Percentiles rank a stretch among this genome's conserved stretches.
Conservation (phyloP, 23 red algal genomes). For the Gracilaria gracilis region DNA sequence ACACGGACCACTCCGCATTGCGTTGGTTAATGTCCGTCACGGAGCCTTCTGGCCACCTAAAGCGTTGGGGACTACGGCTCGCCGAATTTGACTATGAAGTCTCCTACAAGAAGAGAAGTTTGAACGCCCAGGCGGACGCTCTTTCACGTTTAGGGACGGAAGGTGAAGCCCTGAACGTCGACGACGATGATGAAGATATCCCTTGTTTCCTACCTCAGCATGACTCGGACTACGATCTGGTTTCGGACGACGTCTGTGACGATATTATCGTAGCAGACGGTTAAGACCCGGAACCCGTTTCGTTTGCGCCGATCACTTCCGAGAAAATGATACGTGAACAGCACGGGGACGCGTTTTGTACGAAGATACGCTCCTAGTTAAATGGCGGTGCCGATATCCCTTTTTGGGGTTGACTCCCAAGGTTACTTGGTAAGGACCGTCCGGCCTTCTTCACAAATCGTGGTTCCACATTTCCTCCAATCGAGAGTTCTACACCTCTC, state of each 20-base stretch:
- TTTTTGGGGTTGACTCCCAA: neutral
- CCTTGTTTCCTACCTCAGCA: no score
- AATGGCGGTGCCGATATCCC: slow-evolving; percentile 19
- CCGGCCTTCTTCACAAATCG: neutral
- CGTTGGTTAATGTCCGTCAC: no score
- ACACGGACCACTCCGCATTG: neutral
- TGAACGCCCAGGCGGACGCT: no score
- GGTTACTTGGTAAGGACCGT: neutral
- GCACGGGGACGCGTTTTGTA: slow-evolving; percentile 11
- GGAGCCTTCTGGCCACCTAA: no score
- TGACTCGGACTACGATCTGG: no score
- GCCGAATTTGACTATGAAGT: no score
- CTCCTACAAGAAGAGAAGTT: no score
- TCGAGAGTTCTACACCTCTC: neutral
- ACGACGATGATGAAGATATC: no score
- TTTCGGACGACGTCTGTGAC: no score
- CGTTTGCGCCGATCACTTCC: neutral
- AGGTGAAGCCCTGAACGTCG: no score
- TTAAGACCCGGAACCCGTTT: neutral
- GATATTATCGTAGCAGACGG: neutral
- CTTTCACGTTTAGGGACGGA: no score
- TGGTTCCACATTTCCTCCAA: neutral
- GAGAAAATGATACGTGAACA: neutral
- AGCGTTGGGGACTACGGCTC: no score
- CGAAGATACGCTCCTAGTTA: neutral